Evolutionary conservation across 345 rosid genomes (phyloP), one percentile per base, ranked within the genome.

Genomic region (Ailanthus altissimus): DNA sequence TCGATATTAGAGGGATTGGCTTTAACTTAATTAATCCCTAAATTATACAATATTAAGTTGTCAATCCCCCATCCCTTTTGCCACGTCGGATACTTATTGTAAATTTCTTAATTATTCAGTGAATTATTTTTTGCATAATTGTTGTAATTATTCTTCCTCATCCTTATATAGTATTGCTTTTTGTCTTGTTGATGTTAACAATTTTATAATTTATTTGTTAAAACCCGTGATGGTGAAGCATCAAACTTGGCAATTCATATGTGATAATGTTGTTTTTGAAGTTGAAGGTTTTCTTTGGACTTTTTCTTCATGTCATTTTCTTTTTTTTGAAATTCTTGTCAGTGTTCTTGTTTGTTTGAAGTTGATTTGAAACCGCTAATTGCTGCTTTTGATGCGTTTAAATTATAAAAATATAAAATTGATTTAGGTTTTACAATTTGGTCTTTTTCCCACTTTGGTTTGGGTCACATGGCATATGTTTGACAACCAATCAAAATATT

Each of bases 391-490:
- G 36, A 69, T 77, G n/a, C 36, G 62, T 16, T n/a, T n/a, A 12
- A 13, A 10, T 1, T 57, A 2, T 8, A 5, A 12, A 53, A 5
- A 13, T 73, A 16, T 5, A 59, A 28, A 46, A 43, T 45, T 61
- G 51, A 32, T 40, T 79, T 16, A 16, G 25, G 43, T 28, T 36
- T 11, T 5, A 12, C 47, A 28, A 28, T 64, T 42, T 54, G 78
- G 6, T 68, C 63, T 14, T 51, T 32, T 59, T 40, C 2, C 18
- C 40, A 63, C 13, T 10, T 10, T 79, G 57, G 54, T 10, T 10
- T 79, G 57, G 54, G 14, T 79, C 78, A 69, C 82, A 69, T 79
- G 78, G 38, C 11, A 59, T 74, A 59, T 74, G 78, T 53, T 68
- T 74, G 76, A 63, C 71, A 21, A 25, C 12, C 36, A 62, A 13